Evolutionary conservation across 306 rosid species (phyloP).

Genomic region (Medicago lupulina): DNA sequence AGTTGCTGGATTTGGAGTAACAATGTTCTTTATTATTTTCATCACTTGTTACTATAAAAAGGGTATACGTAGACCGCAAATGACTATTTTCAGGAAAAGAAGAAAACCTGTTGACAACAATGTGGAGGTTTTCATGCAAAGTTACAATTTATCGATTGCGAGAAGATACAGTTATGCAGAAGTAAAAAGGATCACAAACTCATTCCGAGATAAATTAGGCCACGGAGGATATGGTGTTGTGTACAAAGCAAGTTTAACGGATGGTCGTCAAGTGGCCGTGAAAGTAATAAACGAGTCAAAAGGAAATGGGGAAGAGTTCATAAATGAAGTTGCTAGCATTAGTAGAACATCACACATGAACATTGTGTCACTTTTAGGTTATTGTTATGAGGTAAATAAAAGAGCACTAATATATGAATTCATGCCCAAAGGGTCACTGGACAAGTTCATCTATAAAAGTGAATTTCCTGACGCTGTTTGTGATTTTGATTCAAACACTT

Average conservation of each 20-base stretch:
- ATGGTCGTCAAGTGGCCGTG: conserved; percentile 51
- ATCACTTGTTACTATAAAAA: neutral
- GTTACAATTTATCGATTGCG: conserved; percentile 21
- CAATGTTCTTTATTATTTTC: neutral
- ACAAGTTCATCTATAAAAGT: conserved; percentile 35
- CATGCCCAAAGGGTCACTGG: conserved; percentile 56
- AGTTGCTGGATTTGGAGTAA: neutral
- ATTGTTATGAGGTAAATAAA: conserved; percentile 43
- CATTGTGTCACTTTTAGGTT: conserved; percentile 49
- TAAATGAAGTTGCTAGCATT: conserved; percentile 58
- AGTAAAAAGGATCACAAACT: conserved; percentile 44
- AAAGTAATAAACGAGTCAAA: conserved; percentile 42
- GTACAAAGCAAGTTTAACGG: conserved; percentile 43
- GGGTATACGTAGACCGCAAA: neutral
- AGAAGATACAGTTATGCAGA: conserved; percentile 38
- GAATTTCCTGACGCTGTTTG: conserved; percentile 11
- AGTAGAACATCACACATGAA: conserved; percentile 51
- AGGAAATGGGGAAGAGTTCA: conserved; percentile 53
- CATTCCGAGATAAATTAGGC: conserved; percentile 39
- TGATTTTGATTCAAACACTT: conserved; percentile 28
- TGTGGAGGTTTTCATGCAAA: conserved; percentile 21
- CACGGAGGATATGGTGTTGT: conserved; percentile 58
- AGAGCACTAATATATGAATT: conserved; percentile 55
- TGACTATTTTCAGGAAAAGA: conserved; percentile 29
- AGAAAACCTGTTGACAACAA: neutral